Evolutionary conservation across 169 alveolate species (phyloP), one percentile per base, ranked within the genome.

Genomic region (Plasmodium chabaudi): DNA sequence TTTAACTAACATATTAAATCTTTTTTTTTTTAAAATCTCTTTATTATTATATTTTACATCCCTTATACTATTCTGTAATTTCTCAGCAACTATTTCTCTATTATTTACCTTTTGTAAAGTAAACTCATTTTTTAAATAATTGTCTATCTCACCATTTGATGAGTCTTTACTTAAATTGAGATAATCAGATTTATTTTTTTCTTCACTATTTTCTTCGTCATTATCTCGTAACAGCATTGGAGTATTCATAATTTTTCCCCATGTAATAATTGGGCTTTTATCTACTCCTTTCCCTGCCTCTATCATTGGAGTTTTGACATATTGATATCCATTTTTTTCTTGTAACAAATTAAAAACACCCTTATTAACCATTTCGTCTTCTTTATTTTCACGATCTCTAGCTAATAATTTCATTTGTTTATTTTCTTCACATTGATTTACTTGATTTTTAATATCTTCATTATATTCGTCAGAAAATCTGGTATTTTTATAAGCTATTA

Each of bases 291-390:
- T 79, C 23, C 94, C 94, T 0, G 94, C 94, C 15, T 68, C 59
- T 47, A 74, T 91, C 13, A 87, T 21, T 17, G 96, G 96, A 23
- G 96, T 93, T 1, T 73, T 46, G 13, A 93, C 94, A 63, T 87
- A 93, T 63, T 90, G 89, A 72, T 79, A 88, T 7, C 44, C 84
- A 60, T 89, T 21, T 19, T 82, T 87, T 56, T 79, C 91, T 59
- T 10, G 25, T 61, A 88, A 86, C 61, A 73, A 72, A 39, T 91
- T 67, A 53, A 91, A 70, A 1, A 93, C 93, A 21, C 87, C 84
- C 63, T 82, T 84, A 10, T 77, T 72, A 34, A 93, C 49, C 88
- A 91, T 84, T 61, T 93, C 88, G 9, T 91, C 63, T 23, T 91
- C 87, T 71, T 91, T 82, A 1, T 59, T 87, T 63, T 93, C 90